Base-by-base conservation (phyloP, 805 yeast genomes). In the Spathaspora passalidarum region DNA sequence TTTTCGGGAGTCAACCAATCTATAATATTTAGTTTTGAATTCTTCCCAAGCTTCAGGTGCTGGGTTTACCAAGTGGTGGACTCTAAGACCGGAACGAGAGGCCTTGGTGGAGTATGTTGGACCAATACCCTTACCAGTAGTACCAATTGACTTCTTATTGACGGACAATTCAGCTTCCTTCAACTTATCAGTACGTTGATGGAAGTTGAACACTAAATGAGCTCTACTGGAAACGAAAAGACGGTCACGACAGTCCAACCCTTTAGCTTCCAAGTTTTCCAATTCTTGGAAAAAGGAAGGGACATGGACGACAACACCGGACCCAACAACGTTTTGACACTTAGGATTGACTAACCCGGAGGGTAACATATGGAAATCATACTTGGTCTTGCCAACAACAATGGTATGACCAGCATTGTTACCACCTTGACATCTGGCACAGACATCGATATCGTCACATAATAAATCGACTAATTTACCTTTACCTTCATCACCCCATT, bases 401-500 rank as follows among this genome's bases (percentile, higher is more conserved):
- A 94, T 94, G 38, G 99, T 94, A 68, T 94, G 99, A 29, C 99
- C 99, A 22, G 99, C 99, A 65, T 94, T 94, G 76, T 94, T 94
- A 62, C 99, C 99, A 69, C 99, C 99, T 65, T 86, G 91, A 72
- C 98, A 92, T 66, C 99, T 81, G 22, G 98, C 97, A 66, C 97
- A 95, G 36, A 94, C 92, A 56, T 94, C 98, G 58, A 94, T 86
- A 55, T 88, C 83, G 60, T 92, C 98, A 70, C 98, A 95, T 43
- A 94, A 78, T 46, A 94, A 75, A 66, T 94, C 99, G 42, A 94
- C 99, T 48, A 94, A 79, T 70, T 94, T 94, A 48, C 99, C 99
- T 66, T 94, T 94, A 65, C 99, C 99, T 81, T 94, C 99, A 65
- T 94, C 99, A 54, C 99, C 99, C 99, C 99, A 94, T 72, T 94